Percentiles rank a stretch among this genome's conserved stretches.
Evolutionary conservation across 306 rosid species (phyloP).

Genomic region (Casuarina cunninghamiana): DNA sequence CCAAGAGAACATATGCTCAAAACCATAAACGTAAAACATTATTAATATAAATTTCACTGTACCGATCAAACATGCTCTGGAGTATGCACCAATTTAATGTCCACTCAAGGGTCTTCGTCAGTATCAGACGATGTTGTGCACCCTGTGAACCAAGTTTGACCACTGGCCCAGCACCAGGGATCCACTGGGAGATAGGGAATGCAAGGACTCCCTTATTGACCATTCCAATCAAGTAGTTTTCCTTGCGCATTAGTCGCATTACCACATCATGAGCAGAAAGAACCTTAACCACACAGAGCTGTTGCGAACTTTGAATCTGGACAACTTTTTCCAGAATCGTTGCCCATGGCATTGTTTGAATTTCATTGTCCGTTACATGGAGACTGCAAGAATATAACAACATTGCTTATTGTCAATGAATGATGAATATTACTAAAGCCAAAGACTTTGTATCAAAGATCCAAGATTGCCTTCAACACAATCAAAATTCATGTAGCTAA

Average conservation of each 20-base stretch:
- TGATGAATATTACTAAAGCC: not conserved
- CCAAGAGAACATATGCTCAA: conserved; percentile 11
- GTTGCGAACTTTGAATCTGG: conserved; percentile 61
- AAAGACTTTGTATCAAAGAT: not conserved
- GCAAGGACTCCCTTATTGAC: conserved; percentile 92
- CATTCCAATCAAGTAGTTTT: conserved; percentile 93
- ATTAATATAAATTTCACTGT: conserved; percentile 27
- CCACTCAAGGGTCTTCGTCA: conserved; percentile 95
- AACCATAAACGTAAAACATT: not conserved
- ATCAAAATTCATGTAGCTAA: conserved; percentile 2
- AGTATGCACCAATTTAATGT: conserved; percentile 94
- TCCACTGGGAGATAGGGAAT: conserved; percentile 84
- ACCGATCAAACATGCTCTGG: conserved; percentile 99
- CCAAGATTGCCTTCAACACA: conserved; percentile 11
- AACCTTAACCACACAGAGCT: conserved; percentile 83
- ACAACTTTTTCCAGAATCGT: conserved; percentile 83
- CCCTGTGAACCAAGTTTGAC: conserved; percentile 56
- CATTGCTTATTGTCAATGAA: conserved; percentile 14
- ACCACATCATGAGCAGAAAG: conserved; percentile 91
- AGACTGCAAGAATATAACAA: conserved; percentile 59
- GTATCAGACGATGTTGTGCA: conserved; percentile 48
- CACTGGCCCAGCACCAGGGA: conserved; percentile 86
- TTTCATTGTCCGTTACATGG: conserved; percentile 74
- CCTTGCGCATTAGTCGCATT: conserved; percentile 97
- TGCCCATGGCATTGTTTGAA: conserved; percentile 97